Conservation (phyloP, 208 protist species). For the Naegleria lovaniensis region DNA sequence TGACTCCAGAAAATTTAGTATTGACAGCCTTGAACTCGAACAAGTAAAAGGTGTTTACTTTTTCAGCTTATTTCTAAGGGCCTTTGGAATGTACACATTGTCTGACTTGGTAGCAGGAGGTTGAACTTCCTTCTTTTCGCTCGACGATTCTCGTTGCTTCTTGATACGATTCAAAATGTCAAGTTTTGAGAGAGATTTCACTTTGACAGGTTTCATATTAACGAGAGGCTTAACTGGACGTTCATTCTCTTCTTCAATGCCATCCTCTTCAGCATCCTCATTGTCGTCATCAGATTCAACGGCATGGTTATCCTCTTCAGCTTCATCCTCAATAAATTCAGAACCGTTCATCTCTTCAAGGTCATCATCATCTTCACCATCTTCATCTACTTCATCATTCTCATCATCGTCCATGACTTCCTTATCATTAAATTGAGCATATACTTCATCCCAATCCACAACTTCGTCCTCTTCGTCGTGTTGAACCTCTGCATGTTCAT, state of each 20-base stretch:
- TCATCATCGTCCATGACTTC: constrained; percentile 35
- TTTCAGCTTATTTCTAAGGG: not conserved
- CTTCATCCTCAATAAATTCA: constrained; percentile 13
- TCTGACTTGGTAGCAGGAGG: not conserved
- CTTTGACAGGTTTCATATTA: not conserved
- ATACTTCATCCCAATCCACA: constrained; percentile 42
- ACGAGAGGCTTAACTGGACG: not conserved
- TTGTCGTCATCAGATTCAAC: too few species aligned
- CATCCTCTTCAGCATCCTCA: not conserved
- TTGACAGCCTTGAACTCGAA: not conserved
- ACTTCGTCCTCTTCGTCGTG: constrained; percentile 33
- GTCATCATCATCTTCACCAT: constrained; percentile 30
- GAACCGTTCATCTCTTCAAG: not conserved
- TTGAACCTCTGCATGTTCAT: constrained; percentile 32
- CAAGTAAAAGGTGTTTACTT: not conserved
- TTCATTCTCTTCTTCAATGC: constrained; percentile 14
- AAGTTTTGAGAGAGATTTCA: not conserved
- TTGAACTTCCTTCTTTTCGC: not conserved
- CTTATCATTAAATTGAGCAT: constrained; percentile 22
- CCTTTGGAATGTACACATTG: not conserved
- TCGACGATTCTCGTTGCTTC: not conserved
- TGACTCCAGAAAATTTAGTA: not conserved
- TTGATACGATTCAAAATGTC: not conserved
- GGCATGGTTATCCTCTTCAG: not conserved
- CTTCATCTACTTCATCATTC: constrained; percentile 32